A percentile compares a stretch with the other conserved stretches of the same genome.
phyloP scores from a whole-genome alignment of 345 rosid species.

The Salix dunnii region DNA sequence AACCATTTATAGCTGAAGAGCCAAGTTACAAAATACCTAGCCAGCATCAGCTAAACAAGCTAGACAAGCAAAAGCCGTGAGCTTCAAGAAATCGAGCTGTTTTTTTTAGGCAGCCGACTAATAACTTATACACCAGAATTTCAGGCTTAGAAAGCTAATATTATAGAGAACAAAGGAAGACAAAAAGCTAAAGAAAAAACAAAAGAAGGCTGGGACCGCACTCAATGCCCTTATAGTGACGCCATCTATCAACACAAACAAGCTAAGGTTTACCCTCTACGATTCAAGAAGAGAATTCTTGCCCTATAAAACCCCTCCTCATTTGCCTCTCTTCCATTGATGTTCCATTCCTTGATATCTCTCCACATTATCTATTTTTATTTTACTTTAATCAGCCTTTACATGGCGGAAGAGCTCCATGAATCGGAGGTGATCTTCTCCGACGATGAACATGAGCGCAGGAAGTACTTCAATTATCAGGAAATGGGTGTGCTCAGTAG shows the following conservation, averaged over 20 bases:
- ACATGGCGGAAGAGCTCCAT: conserved; percentile 53
- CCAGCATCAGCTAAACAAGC: conserved; percentile 4
- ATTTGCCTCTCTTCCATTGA: background rate
- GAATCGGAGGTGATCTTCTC: conserved; percentile 54
- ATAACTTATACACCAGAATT: no score
- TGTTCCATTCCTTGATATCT: background rate
- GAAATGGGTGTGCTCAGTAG: background rate
- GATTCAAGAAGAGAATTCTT: conserved; percentile 19
- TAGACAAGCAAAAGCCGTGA: conserved; percentile 11
- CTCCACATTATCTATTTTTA: background rate
- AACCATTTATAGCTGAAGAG: no score
- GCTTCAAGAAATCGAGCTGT: conserved; percentile 7
- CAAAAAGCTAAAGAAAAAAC: conserved; percentile 5
- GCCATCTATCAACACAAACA: conserved; percentile 32
- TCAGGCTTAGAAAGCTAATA: no score
- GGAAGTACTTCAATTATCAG: background rate
- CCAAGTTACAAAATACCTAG: no score
- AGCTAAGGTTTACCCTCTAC: conserved; percentile 30
- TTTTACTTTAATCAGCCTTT: background rate
- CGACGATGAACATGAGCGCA: conserved; percentile 16
- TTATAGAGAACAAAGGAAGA: background rate
- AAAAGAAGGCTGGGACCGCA: conserved; percentile 45
- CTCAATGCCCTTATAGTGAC: conserved; percentile 42
- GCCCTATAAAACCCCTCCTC: conserved; percentile 11
- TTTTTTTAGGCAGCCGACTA: background rate